Evolutionary conservation across 176 grass and related monocot genomes (phyloP).

Genomic region (Musa schizocarpa): DNA sequence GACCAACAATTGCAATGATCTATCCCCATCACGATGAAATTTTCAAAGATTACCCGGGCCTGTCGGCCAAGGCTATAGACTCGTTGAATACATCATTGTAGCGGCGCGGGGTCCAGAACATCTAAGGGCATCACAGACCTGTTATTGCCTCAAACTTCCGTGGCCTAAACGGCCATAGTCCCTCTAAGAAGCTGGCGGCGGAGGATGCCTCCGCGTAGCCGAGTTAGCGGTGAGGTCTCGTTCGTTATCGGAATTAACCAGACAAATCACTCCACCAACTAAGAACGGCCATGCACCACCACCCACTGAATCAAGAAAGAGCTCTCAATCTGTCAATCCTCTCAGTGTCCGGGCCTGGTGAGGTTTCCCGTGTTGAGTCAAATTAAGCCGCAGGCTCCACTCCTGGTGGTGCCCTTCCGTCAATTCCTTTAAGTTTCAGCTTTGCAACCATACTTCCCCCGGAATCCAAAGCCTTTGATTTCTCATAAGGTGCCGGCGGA

Average conservation of each 20-base stretch:
- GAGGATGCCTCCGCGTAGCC: too few relatives aligned
- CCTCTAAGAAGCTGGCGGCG: slow-evolving; percentile 96
- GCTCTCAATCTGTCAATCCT: too few relatives aligned
- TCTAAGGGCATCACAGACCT: too few relatives aligned
- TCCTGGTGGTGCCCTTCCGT: slow-evolving; percentile 29
- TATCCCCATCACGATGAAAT: slow-evolving; percentile 59
- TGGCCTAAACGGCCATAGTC: slow-evolving; percentile 72
- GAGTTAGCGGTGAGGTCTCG: too few relatives aligned
- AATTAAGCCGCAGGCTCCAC: slow-evolving; percentile 40
- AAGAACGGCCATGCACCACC: too few relatives aligned
- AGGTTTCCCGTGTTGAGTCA: slow-evolving; percentile 38
- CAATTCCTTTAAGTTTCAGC: slow-evolving; percentile 31
- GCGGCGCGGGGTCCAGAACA: too few relatives aligned
- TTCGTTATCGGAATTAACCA: too few relatives aligned
- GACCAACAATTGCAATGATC: slow-evolving; percentile 66
- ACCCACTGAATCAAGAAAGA: too few relatives aligned
- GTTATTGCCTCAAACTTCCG: slow-evolving; percentile 71
- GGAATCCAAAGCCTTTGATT: slow-evolving; percentile 44
- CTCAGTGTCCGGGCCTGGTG: too few relatives aligned
- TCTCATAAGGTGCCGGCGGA: slow-evolving; percentile 43
- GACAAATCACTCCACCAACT: too few relatives aligned
- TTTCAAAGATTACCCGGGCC: slow-evolving; percentile 56
- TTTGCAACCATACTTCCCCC: slow-evolving; percentile 30
- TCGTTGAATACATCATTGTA: slow-evolving; percentile 70
- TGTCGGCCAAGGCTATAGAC: slow-evolving; percentile 60